phyloP scores from a whole-genome alignment of 345 rosid genomes.

The Stellera chamaejasme region DNA sequence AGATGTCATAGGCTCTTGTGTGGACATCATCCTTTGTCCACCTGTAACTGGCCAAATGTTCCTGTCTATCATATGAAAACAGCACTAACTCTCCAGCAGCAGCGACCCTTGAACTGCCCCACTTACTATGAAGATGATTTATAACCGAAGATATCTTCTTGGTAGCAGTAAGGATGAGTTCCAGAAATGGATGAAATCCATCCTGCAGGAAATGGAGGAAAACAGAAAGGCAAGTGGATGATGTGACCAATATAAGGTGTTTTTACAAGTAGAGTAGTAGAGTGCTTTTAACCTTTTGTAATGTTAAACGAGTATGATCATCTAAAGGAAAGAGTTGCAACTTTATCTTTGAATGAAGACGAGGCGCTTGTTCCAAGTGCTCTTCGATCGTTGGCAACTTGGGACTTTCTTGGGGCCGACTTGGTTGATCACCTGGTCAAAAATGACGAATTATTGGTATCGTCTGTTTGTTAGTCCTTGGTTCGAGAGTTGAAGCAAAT shows the following conservation, averaged over 20 bases:
- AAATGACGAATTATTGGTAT: slow-evolving; percentile 18
- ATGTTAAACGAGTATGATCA: slow-evolving; percentile 44
- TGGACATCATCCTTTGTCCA: slow-evolving; percentile 47
- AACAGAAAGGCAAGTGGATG: not conserved
- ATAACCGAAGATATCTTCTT: slow-evolving; percentile 73
- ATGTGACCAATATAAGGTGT: not conserved
- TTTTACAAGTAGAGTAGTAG: not conserved
- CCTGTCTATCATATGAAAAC: slow-evolving; percentile 38
- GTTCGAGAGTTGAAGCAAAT: slow-evolving; percentile 1
- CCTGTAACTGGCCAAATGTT: slow-evolving; percentile 20
- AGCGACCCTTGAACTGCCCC: slow-evolving; percentile 67
- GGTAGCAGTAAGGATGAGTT: slow-evolving; percentile 62
- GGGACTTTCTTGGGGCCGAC: slow-evolving; percentile 12
- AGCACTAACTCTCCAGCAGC: slow-evolving; percentile 51
- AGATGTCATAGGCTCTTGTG: slow-evolving; percentile 46
- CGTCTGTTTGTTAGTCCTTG: slow-evolving; percentile 17
- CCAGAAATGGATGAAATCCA: slow-evolving; percentile 86
- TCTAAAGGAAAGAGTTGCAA: slow-evolving; percentile 85
- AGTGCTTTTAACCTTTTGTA: slow-evolving; percentile 59
- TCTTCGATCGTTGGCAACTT: slow-evolving; percentile 14
- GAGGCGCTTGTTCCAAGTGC: slow-evolving; percentile 22
- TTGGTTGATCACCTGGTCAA: slow-evolving; percentile 10
- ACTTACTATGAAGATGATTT: slow-evolving; percentile 55
- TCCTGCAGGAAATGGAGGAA: slow-evolving; percentile 30
- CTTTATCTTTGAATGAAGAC: slow-evolving; percentile 47